Evolutionary conservation across 1,284 basidiomycete genomes (phyloP), one percentile per base, ranked within the genome.

Genomic region (Macrocystidia cucumis): DNA sequence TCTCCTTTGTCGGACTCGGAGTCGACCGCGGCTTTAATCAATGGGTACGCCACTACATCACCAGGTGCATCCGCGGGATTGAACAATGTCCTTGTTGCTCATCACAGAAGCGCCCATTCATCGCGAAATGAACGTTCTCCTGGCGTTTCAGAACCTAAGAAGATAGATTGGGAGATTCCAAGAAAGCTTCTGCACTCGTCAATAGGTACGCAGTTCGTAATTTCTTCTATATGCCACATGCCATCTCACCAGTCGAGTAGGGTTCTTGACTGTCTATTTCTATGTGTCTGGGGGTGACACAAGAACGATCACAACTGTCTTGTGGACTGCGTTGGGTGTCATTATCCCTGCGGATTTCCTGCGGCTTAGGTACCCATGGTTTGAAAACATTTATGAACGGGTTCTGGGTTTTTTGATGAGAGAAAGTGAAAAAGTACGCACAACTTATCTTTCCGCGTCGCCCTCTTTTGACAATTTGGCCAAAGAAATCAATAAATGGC

Each of bases 331-430:
- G 0, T 69, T 96, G 9, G 70, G 73, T 22, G 51, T 87, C 38
- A 81, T 97, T 44, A 68, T 75, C 29, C 75, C 82, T 6, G 72
- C 79, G 38, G 95, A 98, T 58, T 50, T 89, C 30, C 61, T 96
- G 24, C 78, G 95, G 13, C 72, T 98, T 32, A 70, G 73, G 35
- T 78, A 64, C 30, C 69, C 75, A 1, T 50, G 63, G 0, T 88
- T 97, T 48, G 91, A 82, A 45, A 62, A 61, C 28, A 46, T 80
- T 5, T 98, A 92, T 55, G 93, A 97, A 56, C 60, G 64, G 9
- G 60, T 66, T 20, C 60, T 95, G 1, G 93, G 95, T 13, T 83
- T 89, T 52, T 72, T 98, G 37, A 98, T 98, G 95, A 77, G 92
- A 11, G 90, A 93, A 46, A 81, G 79, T 45, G 93, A 97, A 65